Conservation (phyloP, 192 early-diverging fungal genomes). For the Oehlia diaphana region DNA sequence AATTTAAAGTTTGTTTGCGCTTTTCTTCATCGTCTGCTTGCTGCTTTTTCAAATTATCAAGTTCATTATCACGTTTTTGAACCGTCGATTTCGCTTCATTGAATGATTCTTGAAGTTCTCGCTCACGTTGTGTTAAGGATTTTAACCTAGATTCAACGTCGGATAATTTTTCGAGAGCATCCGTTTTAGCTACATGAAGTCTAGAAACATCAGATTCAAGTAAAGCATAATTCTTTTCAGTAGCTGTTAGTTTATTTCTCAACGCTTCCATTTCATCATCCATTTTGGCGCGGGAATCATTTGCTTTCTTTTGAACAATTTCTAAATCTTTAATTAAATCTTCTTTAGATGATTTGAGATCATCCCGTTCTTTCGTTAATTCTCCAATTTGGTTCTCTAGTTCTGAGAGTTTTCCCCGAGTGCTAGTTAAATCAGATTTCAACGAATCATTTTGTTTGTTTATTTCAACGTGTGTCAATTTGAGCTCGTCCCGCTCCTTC, state of each 20-base stretch:
- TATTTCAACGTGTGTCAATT: not conserved
- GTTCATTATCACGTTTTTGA: conserved; percentile 48
- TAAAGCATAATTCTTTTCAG: conserved; percentile 31
- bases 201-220: conserved; percentile 39
- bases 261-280: conserved; percentile 7
- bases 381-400: not conserved
- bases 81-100: conserved; percentile 48
- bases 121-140: conserved; percentile 32
- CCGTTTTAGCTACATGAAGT: conserved; percentile 39
- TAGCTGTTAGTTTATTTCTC: conserved; percentile 30
- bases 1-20: conserved; percentile 42
- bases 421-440: not conserved
- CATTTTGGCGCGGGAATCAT: conserved; percentile 22
- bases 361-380: conserved; percentile 35
- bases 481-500: not conserved
- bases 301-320: conserved; percentile 26
- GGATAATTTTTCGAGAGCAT: conserved; percentile 41
- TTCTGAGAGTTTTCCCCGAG: not conserved
- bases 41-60: conserved; percentile 36
- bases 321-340: conserved; percentile 31
- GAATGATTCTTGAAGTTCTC: conserved; percentile 49
- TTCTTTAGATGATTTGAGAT: conserved; percentile 6
- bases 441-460: not conserved
- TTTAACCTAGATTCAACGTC: conserved; percentile 42
- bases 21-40: conserved; percentile 50